phyloP scores from a whole-genome alignment of 2,329 filamentous ascomycete species.

The Furcasterigmium sp. region DNA sequence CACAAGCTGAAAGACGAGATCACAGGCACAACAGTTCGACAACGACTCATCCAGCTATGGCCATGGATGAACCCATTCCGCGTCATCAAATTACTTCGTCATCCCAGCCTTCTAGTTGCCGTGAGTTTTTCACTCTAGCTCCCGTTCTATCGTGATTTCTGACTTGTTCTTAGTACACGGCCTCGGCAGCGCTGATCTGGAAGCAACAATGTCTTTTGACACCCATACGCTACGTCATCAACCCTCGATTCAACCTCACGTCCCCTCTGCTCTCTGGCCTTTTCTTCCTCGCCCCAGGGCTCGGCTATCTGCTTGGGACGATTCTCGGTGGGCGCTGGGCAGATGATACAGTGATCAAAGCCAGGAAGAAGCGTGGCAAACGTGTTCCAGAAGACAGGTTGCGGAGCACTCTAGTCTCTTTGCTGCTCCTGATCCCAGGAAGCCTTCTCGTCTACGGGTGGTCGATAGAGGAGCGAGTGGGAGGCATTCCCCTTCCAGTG shows the following conservation, averaged over 20 bases:
- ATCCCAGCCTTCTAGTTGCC: too few species aligned
- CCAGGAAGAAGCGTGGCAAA: constrained; percentile 48
- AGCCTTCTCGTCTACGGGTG: constrained; percentile 69
- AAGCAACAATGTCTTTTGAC: constrained; percentile 67
- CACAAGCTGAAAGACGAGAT: too few species aligned
- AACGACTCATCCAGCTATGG: too few species aligned
- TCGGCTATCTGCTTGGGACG: constrained; percentile 61
- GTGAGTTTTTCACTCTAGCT: constrained; percentile 15
- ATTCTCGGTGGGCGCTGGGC: constrained; percentile 66
- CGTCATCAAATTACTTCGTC: too few species aligned
- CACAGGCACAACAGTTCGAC: too few species aligned
- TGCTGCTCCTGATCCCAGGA: constrained; percentile 54
- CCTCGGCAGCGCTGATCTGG: constrained; percentile 64
- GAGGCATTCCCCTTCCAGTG: constrained; percentile 47
- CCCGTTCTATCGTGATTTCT: constrained; percentile 55
- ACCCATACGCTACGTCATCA: constrained; percentile 66
- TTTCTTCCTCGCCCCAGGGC: constrained; percentile 66
- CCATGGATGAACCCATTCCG: too few species aligned
- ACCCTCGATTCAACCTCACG: constrained; percentile 61
- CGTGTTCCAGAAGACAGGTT: constrained; percentile 67
- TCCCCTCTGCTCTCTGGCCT: constrained; percentile 59
- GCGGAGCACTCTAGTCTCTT: constrained; percentile 54
- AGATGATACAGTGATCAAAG: constrained; percentile 56
- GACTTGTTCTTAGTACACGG: too few species aligned
- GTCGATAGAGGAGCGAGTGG: constrained; percentile 31